phyloP scores from a whole-genome alignment of 148 eudicot species.

The Diospyros lotus region DNA sequence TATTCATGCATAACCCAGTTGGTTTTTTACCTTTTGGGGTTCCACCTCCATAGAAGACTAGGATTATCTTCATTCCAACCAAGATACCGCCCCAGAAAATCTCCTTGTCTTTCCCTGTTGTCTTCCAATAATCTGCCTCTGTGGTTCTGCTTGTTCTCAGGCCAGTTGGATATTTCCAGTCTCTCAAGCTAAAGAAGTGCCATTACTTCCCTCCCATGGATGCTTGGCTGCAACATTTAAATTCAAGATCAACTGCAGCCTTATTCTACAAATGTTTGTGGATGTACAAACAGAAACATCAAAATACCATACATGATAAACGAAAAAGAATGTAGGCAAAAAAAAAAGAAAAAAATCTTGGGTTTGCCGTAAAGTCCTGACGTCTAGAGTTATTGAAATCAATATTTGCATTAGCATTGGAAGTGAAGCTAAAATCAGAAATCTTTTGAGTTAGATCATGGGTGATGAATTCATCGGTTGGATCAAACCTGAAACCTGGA shows the following conservation, averaged over 20 bases:
- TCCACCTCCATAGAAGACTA: slow-evolving; percentile 84
- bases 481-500: slow-evolving; percentile 90
- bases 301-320: no score
- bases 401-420: slow-evolving; percentile 71
- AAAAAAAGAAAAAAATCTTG: not conserved
- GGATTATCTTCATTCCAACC: slow-evolving; percentile 91
- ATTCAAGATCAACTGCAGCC: not conserved
- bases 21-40: slow-evolving; percentile 92
- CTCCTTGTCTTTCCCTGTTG: slow-evolving; percentile 92
- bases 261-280: not conserved
- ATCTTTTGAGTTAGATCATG: slow-evolving; percentile 55
- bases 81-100: slow-evolving; percentile 55
- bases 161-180: slow-evolving; percentile 88
- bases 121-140: slow-evolving; percentile 91
- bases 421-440: slow-evolving; percentile 57
- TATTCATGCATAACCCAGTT: slow-evolving; percentile 99
- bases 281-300: no score
- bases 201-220: slow-evolving; percentile 96
- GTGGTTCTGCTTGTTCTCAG: slow-evolving; percentile 85
- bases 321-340: not conserved
- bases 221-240: slow-evolving; percentile 52
- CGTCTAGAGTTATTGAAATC: slow-evolving; percentile 87
- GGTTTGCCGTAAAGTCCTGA: slow-evolving; percentile 84
- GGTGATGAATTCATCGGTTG: slow-evolving; percentile 75
- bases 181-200: slow-evolving; percentile 81